Evolutionary conservation across 2,329 filamentous ascomycete species (phyloP).

Genomic region (Diaporthe caulivora): DNA sequence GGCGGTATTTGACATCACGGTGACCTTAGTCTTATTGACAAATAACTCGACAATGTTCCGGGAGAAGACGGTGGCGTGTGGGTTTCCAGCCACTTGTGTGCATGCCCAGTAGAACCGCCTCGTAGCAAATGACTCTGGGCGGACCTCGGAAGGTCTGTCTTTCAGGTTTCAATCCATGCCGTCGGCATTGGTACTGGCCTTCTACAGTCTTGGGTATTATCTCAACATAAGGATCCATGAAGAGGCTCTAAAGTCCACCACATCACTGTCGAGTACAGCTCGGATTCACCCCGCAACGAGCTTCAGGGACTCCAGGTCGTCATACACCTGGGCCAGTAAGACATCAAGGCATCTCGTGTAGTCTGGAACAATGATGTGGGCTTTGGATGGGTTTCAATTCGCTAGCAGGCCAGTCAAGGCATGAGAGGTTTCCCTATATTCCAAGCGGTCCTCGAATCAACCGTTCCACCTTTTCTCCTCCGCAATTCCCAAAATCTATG

Average conservation of each 20-base stretch:
- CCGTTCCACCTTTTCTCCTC: neutral
- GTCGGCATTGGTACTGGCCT: too few species aligned
- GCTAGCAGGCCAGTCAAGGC: slow-evolving; percentile 11
- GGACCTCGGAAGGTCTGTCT: neutral
- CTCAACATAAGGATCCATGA: too few species aligned
- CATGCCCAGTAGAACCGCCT: neutral
- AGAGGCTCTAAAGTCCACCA: too few species aligned
- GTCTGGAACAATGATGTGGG: too few species aligned
- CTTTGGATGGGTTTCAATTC: neutral
- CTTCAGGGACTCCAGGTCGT: too few species aligned
- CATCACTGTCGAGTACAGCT: too few species aligned
- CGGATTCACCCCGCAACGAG: neutral
- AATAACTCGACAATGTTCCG: too few species aligned
- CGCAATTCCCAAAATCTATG: neutral
- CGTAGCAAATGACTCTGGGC: too few species aligned
- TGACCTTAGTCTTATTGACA: neutral
- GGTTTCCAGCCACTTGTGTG: neutral
- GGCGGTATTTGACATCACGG: slow-evolving; percentile 13
- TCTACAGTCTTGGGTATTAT: too few species aligned
- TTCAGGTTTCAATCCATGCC: too few species aligned
- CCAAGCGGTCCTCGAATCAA: neutral
- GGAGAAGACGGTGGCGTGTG: too few species aligned
- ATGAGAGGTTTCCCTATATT: neutral
- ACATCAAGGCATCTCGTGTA: neutral
- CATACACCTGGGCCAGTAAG: neutral